A percentile compares a stretch with the other conserved stretches of the same genome.
Evolutionary conservation across 441 rosid genomes (phyloP).

Genomic region (Aleurites moluccanus): DNA sequence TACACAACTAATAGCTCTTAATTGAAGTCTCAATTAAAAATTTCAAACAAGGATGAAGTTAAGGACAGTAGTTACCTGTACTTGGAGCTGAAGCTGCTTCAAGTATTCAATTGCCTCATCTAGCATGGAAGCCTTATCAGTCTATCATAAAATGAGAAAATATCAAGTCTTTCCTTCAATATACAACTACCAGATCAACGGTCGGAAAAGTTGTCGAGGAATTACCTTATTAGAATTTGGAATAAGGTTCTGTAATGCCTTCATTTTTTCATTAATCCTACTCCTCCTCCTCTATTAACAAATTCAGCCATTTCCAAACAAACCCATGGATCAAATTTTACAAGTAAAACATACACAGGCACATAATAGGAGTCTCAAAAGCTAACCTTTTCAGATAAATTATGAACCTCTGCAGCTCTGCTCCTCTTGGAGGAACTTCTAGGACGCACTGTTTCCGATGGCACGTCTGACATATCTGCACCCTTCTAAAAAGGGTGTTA

Average conservation of each 20-base stretch:
- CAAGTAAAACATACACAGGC: not conserved
- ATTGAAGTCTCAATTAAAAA: not conserved
- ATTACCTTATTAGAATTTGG: constrained; percentile 93
- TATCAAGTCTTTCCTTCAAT: constrained; percentile 8
- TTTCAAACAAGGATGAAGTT: not conserved
- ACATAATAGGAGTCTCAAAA: not conserved
- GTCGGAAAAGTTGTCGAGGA: not conserved
- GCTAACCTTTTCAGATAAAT: constrained; percentile 62
- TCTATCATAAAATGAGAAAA: constrained; percentile 37
- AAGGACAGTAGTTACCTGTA: constrained; percentile 50
- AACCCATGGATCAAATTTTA: constrained; percentile 1
- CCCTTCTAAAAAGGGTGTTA: constrained; percentile 33
- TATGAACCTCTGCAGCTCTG: constrained; percentile 84
- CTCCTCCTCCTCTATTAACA: constrained; percentile 75
- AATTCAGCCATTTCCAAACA: constrained; percentile 10
- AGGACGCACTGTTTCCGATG: constrained; percentile 36
- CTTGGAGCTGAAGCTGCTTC: constrained; percentile 87
- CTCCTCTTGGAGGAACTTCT: constrained; percentile 68
- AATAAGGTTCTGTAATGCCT: constrained; percentile 82
- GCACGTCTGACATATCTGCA: constrained; percentile 42
- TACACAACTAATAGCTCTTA: not conserved
- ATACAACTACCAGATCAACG: not conserved
- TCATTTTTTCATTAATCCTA: constrained; percentile 94
- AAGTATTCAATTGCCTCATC: constrained; percentile 84
- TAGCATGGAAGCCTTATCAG: constrained; percentile 89